Evolutionary conservation across 106 monocot genomes (phyloP), one percentile per base, ranked within the genome.

Genomic region (Dioscorea dumetorum): DNA sequence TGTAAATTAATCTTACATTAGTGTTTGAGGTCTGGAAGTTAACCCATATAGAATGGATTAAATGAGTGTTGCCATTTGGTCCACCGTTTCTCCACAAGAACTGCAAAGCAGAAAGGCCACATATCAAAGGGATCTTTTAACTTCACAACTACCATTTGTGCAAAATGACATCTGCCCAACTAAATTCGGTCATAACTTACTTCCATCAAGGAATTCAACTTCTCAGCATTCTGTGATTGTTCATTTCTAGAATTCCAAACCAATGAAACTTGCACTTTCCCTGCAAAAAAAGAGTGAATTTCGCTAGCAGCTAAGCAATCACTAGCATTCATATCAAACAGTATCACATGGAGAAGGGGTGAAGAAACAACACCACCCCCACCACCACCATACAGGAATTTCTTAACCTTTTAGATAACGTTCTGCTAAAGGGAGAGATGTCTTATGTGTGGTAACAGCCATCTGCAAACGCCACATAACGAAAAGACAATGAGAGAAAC

Each of bases 161-260:
- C 6, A 41, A 41, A 41, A 41, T 41, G 41, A 41, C 6, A 10
- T 41, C 41, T 41, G 41, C 9, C 41, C 41, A 41, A 41, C 41
- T 41, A 41, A 41, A 19, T 62, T 59, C 34, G 24, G 22, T 53
- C 57, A 53, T 13, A 70, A 82, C 90, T 67, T 85, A 99, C 92
- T 72, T 78, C 52, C 48, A 82, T 76, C 68, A 99, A 90, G 19
- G 79, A 58, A 58, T 76, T 85, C 72, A 99, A 84, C 74, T 99
- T 90, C 62, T 89, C 80, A 60, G 68, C 78, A 77, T 68, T 83
- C 41, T 74, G 74, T 33, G 97, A 87, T 4, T 82, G 64, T 57
- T 92, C 97, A 78, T 76, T 82, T 78, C 80, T 87, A 58, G 92
- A 92, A 82, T 99, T 99, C 97, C 97, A 99, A 67, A 99, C 97